phyloP scores from a whole-genome alignment of 768 basidiomycete genomes.

The Leucosporidium scottii region DNA sequence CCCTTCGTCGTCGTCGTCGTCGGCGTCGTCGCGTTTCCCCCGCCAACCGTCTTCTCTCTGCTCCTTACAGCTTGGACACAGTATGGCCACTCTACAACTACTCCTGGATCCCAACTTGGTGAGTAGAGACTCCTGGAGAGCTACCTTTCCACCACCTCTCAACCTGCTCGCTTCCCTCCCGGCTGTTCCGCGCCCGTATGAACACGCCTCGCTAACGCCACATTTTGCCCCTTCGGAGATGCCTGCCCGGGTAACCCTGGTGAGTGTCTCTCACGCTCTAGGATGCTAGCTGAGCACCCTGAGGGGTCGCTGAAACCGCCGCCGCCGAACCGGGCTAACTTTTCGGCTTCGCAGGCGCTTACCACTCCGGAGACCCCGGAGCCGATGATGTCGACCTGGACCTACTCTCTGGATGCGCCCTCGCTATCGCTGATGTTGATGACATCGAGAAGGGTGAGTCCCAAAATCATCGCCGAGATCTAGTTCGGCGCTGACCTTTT shows the following conservation, averaged over 20 bases:
- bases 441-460: neutral
- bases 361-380: constrained; percentile 25
- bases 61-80: neutral
- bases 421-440: constrained; percentile 9
- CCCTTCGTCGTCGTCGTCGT: too few relatives aligned
- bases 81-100: constrained; percentile 18
- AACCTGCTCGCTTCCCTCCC: too few relatives aligned
- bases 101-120: neutral
- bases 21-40: neutral
- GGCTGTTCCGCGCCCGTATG: too few relatives aligned
- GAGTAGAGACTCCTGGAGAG: too few relatives aligned
- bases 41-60: neutral
- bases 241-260: neutral
- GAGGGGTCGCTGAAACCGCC: neutral
- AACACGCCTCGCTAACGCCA: too few relatives aligned
- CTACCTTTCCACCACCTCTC: too few relatives aligned
- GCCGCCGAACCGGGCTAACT: neutral
- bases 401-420: constrained; percentile 29
- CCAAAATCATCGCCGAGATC: constrained; percentile 12
- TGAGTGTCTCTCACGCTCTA: too few relatives aligned
- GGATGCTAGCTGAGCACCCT: too few relatives aligned
- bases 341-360: neutral
- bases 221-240: neutral
- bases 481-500: neutral
- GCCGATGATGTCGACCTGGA: neutral